Conservation (phyloP, 2,329 filamentous ascomycete genomes). For the Cordyceps tenuipes region DNA sequence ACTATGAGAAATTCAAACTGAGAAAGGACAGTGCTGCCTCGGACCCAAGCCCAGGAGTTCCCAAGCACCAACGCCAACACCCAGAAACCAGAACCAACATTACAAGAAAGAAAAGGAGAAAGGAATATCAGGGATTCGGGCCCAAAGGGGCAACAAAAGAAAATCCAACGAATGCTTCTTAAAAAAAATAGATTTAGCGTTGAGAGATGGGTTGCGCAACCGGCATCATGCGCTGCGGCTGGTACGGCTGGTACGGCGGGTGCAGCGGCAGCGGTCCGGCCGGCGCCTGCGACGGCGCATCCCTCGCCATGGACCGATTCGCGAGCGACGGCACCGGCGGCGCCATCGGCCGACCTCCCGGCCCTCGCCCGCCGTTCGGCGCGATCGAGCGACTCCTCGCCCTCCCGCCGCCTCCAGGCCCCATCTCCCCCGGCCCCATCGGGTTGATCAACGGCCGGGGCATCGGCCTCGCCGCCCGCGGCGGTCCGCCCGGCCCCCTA, state of each 20-base stretch:
- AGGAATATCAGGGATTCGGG: background rate
- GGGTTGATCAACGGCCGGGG: background rate
- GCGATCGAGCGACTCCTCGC: slow-evolving; percentile 1
- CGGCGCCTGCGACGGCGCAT: background rate
- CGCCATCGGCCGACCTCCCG: background rate
- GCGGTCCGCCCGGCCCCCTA: background rate
- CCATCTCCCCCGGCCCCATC: background rate
- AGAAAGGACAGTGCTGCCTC: background rate
- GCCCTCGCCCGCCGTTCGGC: background rate
- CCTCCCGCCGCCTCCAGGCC: background rate
- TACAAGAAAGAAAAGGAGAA: background rate
- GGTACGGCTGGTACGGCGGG: background rate
- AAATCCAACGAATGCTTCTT: background rate
- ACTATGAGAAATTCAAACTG: background rate
- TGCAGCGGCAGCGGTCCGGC: background rate
- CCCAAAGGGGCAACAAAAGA: background rate
- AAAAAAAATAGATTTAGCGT: background rate
- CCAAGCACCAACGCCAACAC: background rate
- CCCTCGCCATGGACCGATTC: slow-evolving; percentile 7
- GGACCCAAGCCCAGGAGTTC: background rate
- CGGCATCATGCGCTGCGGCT: background rate
- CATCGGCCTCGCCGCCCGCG: background rate
- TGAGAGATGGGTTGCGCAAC: background rate
- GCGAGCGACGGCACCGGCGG: slow-evolving; percentile 15
- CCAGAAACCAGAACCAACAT: background rate